Base-by-base conservation (phyloP, 1,284 basidiomycete species). In the Melampsora americana region DNA sequence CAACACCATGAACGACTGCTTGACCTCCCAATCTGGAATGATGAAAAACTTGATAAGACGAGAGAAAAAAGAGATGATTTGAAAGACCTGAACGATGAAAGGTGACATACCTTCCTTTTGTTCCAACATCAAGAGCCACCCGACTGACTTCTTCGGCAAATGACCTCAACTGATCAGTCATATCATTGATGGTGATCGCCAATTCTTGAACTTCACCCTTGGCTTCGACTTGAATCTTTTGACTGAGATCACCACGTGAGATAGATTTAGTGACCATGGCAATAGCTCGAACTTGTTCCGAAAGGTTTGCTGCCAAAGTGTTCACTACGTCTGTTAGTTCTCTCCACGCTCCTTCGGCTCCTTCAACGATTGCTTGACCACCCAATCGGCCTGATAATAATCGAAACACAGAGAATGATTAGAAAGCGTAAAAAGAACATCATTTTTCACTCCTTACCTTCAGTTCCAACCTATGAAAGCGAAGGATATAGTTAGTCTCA, bases 221-320 rank as follows among this genome's bases (percentile, higher is more conserved):
- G 1, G 95, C 95, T 81, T 96, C 92, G 80, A 99, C 95, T 74
- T 95, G 93, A 80, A 99, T 98, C 82, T 96, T 94, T 82, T 95
- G 92, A 48, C 90, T 92, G 78, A 99, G 85, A 84, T 99, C 96
- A 66, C 96, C 96, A 78, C 90, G 86, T 0, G 96, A 95, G 81
- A 99, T 95, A 14, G 96, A 96, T 82, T 94, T 98, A 20, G 95
- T 99, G 81, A 95, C 93, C 81, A 89, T 89, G 30, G 95, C 93
- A 81, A 99, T 98, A 79, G 90, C 92, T 82, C 95, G 89, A 69
- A 97, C 94, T 85, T 99, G 95, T 78, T 87, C 90, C 14, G 96
- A 99, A 78, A 99, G 86, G 85, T 95, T 96, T 12, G 90, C 91
- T n/a, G 94, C 93, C 14, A 73, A 84, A 80, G 91, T 92, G 85